Evolutionary conservation across 2,329 filamentous ascomycete species (phyloP).

Genomic region (Neonectria magnoliae): DNA sequence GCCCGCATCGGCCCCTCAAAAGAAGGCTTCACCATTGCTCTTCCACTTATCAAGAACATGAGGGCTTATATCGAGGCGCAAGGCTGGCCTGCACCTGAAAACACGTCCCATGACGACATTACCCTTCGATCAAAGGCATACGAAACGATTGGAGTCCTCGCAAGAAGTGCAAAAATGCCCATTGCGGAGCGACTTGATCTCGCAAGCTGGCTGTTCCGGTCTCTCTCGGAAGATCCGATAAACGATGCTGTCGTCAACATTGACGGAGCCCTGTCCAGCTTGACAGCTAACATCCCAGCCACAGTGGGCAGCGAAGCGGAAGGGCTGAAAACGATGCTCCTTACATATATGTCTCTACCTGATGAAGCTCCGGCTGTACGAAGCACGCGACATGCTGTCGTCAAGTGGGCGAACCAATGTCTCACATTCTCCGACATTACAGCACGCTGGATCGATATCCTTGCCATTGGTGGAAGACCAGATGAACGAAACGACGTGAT

Average conservation of each 20-base stretch:
- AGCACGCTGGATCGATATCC: slow-evolving; percentile 87
- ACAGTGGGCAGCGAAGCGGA: slow-evolving; percentile 44
- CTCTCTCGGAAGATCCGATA: slow-evolving; percentile 81
- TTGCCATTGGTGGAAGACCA: slow-evolving; percentile 75
- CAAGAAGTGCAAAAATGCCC: slow-evolving; percentile 70
- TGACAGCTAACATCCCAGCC: slow-evolving; percentile 61
- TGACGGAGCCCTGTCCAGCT: slow-evolving; percentile 84
- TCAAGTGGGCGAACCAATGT: slow-evolving; percentile 91
- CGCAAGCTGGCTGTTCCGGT: slow-evolving; percentile 82
- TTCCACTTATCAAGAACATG: slow-evolving; percentile 74
- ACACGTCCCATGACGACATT: slow-evolving; percentile 67
- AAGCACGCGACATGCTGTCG: slow-evolving; percentile 82
- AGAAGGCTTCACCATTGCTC: slow-evolving; percentile 72
- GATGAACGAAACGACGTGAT: slow-evolving; percentile 82
- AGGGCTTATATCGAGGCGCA: slow-evolving; percentile 79
- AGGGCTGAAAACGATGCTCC: slow-evolving; percentile 64
- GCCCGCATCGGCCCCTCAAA: slow-evolving; percentile 74
- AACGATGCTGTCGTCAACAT: slow-evolving; percentile 85
- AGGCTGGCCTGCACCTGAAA: slow-evolving; percentile 80
- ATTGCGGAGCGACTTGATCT: slow-evolving; percentile 63
- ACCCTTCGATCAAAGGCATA: slow-evolving; percentile 83
- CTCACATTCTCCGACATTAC: slow-evolving; percentile 81
- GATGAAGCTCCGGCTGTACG: slow-evolving; percentile 65
- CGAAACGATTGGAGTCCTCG: slow-evolving; percentile 87
- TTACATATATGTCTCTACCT: slow-evolving; percentile 71